Conservation (phyloP, 768 basidiomycete genomes). For the Paxillus rubicundulus region DNA sequence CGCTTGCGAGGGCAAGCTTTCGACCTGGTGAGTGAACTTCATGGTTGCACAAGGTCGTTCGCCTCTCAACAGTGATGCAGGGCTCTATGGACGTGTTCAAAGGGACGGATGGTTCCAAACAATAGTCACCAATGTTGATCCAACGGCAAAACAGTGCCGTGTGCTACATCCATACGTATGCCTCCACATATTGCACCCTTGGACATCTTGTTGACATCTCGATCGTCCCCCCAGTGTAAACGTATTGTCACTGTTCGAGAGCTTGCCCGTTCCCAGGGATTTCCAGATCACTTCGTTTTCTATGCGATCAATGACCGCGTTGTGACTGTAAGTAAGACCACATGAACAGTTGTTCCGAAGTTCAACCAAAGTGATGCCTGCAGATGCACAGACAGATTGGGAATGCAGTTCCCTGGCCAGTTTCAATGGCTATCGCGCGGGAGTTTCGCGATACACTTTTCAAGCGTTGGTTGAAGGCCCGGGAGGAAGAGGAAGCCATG, state of each 20-base stretch:
- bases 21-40: constrained; percentile 39
- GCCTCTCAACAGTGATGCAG: constrained; percentile 26
- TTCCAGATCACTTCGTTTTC: constrained; percentile 74
- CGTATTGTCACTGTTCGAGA: constrained; percentile 75
- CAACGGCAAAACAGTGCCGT: constrained; percentile 72
- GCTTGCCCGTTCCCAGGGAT: constrained; percentile 77
- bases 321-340: constrained; percentile 49
- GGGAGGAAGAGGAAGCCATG: constrained; percentile 37
- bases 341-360: neutral
- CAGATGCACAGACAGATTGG: constrained; percentile 83
- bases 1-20: constrained; percentile 51
- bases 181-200: neutral
- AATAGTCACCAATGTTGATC: constrained; percentile 75
- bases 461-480: constrained; percentile 46
- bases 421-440: constrained; percentile 62
- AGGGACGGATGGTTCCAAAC: constrained; percentile 59
- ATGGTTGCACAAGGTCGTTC: neutral
- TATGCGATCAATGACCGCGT: constrained; percentile 49
- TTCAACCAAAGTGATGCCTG: neutral
- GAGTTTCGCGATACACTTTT: constrained; percentile 54
- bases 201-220: neutral
- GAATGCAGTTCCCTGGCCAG: constrained; percentile 72
- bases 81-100: constrained; percentile 61
- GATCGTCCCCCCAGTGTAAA: constrained; percentile 45
- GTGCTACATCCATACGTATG: constrained; percentile 68